Evolutionary conservation across 805 yeast genomes (phyloP).

Genomic region (Saturnispora zaruensis): DNA sequence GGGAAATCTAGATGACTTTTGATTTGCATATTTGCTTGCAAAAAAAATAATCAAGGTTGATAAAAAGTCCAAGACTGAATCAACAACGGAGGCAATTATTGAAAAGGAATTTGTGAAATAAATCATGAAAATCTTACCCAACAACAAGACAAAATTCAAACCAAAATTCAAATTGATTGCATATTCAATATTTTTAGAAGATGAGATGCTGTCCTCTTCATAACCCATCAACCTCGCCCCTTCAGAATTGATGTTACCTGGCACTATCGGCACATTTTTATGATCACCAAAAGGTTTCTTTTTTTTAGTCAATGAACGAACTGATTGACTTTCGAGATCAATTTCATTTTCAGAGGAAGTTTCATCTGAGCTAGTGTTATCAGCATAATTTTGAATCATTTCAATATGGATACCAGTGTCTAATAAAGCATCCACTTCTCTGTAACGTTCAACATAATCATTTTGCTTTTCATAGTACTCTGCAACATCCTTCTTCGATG

Average conservation of each 20-base stretch:
- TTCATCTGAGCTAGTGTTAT: constrained; percentile 13
- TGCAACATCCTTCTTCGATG: constrained; percentile 25
- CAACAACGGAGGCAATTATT: constrained; percentile 69
- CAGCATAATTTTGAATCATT: constrained; percentile 55
- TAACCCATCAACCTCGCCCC: constrained; percentile 44
- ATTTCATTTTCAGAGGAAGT: constrained; percentile 18
- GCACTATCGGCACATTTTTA: constrained; percentile 27
- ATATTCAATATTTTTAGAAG: constrained; percentile 30
- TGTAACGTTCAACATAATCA: constrained; percentile 45
- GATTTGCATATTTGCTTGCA: constrained; percentile 43
- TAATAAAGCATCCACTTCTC: constrained; percentile 53
- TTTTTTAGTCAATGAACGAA: not conserved
- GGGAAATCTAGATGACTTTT: constrained; percentile 39
- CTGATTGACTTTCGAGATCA: constrained; percentile 5
- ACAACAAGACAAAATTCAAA: constrained; percentile 47
- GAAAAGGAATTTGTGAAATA: constrained; percentile 64
- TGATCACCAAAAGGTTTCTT: not conserved
- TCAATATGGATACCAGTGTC: constrained; percentile 63
- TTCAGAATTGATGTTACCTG: constrained; percentile 53
- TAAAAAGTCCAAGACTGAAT: constrained; percentile 63
- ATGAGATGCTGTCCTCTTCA: constrained; percentile 26
- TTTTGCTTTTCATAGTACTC: constrained; percentile 52
- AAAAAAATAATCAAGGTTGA: constrained; percentile 66
- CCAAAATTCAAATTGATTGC: constrained; percentile 61
- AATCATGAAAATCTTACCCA: constrained; percentile 54